These are phyloP conservation scores for Crithidia sp. DNA, from an alignment of 208 protist species.

Conservation along the genomic window DNA sequence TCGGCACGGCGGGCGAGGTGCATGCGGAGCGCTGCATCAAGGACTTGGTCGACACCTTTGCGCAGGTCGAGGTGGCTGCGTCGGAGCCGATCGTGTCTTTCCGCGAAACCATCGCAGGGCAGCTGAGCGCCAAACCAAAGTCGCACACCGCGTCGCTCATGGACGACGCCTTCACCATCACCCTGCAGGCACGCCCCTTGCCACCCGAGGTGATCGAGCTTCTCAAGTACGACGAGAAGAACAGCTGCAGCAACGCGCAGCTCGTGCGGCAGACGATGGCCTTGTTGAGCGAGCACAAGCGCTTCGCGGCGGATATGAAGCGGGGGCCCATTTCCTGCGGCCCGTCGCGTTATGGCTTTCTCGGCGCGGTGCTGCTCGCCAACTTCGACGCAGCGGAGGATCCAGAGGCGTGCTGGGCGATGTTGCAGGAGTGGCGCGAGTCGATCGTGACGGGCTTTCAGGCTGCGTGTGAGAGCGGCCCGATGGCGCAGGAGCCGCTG, in stretches of 20 bases:
- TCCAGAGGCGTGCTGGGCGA: conserved; percentile 26
- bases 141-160: conserved; percentile 58
- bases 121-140: conserved; percentile 74
- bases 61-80: conserved; percentile 77
- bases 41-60: conserved; percentile 93
- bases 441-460: conserved; percentile 96
- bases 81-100: conserved; percentile 92
- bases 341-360: conserved; percentile 69
- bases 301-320: conserved; percentile 49
- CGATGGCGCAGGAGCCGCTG: conserved; percentile 98
- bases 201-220: conserved; percentile 79
- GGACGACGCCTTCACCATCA: conserved; percentile 76
- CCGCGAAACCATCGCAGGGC: conserved; percentile 79
- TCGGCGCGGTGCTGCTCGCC: conserved; percentile 74
- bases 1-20: conserved; percentile 96
- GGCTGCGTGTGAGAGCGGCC: conserved; percentile 92
- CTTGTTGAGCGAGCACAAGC: conserved; percentile 54
- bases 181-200: conserved; percentile 71
- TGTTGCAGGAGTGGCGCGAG: conserved; percentile 70
- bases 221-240: conserved; percentile 71
- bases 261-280: conserved; percentile 44
- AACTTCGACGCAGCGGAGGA: conserved; percentile 59
- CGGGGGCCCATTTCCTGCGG: conserved; percentile 68
- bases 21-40: conserved; percentile 96
- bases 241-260: conserved; percentile 62